Evolutionary conservation across 148 eudicot species (phyloP).

Genomic region (Fagopyrum tataricum): DNA sequence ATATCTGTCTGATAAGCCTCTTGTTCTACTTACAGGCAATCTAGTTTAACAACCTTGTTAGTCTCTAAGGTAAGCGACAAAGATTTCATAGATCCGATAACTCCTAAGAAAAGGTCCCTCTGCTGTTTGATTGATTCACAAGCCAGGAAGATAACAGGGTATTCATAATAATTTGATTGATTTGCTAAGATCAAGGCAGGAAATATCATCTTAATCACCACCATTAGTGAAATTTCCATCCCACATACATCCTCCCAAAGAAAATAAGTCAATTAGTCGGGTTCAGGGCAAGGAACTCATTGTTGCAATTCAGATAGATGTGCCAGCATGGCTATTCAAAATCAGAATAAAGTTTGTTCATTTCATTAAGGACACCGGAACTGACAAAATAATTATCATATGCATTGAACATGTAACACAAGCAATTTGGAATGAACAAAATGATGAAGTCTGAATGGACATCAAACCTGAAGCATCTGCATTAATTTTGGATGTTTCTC

Average conservation of each 20-base stretch:
- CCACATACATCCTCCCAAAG: background rate
- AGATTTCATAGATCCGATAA: background rate
- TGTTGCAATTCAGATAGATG: background rate
- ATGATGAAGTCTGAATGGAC: background rate
- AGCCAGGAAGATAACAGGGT: background rate
- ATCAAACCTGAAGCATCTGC: slow-evolving; percentile 94
- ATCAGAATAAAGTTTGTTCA: background rate
- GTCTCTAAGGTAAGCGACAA: background rate
- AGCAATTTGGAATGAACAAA: background rate
- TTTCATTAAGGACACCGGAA: background rate
- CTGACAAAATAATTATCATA: background rate
- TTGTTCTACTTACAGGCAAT: slow-evolving; percentile 2
- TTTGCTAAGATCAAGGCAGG: background rate
- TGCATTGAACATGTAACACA: background rate
- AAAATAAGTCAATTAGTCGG: no score
- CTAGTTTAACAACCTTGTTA: background rate
- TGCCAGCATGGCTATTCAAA: background rate
- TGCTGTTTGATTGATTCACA: background rate
- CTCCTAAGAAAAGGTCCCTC: background rate
- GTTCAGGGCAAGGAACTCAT: background rate
- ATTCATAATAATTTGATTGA: background rate
- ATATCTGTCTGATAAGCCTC: no score
- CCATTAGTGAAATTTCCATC: background rate
- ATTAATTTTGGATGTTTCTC: slow-evolving; percentile 95
- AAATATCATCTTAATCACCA: background rate